phyloP scores from a whole-genome alignment of 805 yeast genomes.

The Cyberlindnera xylosilytica region DNA sequence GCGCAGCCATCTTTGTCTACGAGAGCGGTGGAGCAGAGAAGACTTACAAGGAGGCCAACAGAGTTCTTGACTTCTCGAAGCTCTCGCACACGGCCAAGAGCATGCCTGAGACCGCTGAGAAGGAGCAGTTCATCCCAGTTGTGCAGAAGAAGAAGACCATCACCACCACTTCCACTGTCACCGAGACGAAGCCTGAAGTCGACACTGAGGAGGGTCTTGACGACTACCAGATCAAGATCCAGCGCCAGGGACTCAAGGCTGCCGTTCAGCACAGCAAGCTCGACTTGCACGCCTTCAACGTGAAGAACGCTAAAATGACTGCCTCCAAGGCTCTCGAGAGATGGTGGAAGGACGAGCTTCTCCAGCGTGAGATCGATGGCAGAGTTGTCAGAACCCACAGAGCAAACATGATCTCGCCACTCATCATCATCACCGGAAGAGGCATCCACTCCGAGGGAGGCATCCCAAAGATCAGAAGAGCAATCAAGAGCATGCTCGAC shows the following conservation, averaged over 20 bases:
- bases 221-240: constrained; percentile 8
- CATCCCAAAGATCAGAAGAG: constrained; percentile 41
- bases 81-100: not conserved
- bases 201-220: constrained; percentile 4
- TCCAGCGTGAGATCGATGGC: constrained; percentile 40
- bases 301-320: constrained; percentile 43
- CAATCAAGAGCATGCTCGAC: constrained; percentile 40
- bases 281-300: constrained; percentile 58
- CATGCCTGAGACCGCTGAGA: not conserved
- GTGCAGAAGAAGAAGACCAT: not conserved
- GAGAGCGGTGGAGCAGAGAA: constrained; percentile 30
- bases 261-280: constrained; percentile 27
- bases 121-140: not conserved
- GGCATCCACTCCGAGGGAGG: constrained; percentile 69
- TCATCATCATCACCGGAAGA: constrained; percentile 60
- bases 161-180: too few species aligned
- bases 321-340: constrained; percentile 34
- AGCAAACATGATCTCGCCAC: constrained; percentile 40
- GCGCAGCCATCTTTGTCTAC: constrained; percentile 32
- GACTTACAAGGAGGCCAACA: constrained; percentile 25
- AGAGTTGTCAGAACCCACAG: constrained; percentile 33
- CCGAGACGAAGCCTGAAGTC: not conserved
- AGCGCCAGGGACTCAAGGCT: constrained; percentile 14
- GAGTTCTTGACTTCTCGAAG: constrained; percentile 5
- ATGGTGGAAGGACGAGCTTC: constrained; percentile 67